These are phyloP conservation scores for Blastobotrys ciferrii DNA, from an alignment of 1,139 yeast species.

Conservation along the genomic window DNA sequence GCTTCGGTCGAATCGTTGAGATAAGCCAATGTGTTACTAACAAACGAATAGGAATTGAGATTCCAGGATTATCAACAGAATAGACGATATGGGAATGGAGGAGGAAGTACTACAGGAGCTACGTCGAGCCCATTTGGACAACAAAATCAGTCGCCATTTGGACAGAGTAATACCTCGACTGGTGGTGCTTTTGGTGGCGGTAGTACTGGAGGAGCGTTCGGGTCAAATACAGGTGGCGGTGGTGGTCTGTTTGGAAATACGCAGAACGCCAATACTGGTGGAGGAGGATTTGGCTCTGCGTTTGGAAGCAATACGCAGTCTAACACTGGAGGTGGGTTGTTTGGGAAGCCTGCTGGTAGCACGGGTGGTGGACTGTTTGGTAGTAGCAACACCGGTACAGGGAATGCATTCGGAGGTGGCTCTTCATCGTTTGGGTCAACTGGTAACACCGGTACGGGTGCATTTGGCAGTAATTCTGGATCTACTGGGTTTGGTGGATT, in stretches of 20 bases:
- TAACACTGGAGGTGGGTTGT: constrained; percentile 32
- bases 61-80: constrained; percentile 81
- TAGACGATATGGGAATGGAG: constrained; percentile 55
- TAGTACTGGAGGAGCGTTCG: constrained; percentile 24
- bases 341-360: constrained; percentile 24
- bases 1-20: not conserved
- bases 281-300: constrained; percentile 6
- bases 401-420: constrained; percentile 4
- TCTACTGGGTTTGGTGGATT: constrained; percentile 27
- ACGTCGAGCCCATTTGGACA: constrained; percentile 29
- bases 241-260: constrained; percentile 22
- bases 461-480: constrained; percentile 27
- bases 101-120: constrained; percentile 27
- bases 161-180: constrained; percentile 27
- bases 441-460: constrained; percentile 30
- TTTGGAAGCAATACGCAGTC: constrained; percentile 1
- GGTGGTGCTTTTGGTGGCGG: constrained; percentile 26
- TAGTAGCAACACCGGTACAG: constrained; percentile 15
- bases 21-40: no score
- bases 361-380: constrained; percentile 33
- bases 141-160: constrained; percentile 33
- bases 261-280: constrained; percentile 25
- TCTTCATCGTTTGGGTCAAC: constrained; percentile 14
- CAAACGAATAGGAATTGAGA: constrained; percentile 56
- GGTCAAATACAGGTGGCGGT: constrained; percentile 21